phyloP scores from a whole-genome alignment of 2,329 filamentous ascomycete species.

The Fusarium brachygibbosum region DNA sequence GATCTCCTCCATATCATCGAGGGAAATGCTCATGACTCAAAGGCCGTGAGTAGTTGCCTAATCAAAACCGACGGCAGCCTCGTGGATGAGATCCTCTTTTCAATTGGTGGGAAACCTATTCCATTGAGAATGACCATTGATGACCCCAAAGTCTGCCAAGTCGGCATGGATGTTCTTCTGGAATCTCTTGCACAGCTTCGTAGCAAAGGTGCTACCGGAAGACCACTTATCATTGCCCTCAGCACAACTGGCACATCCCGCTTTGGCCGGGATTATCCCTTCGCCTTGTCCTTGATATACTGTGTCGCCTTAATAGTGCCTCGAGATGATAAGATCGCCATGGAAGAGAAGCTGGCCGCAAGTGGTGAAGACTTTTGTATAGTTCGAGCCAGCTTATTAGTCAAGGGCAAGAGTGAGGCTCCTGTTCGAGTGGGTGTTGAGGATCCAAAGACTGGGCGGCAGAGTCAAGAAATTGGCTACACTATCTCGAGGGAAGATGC shows the following conservation, averaged over 20 bases:
- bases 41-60: constrained; percentile 56
- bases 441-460: constrained; percentile 51
- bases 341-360: constrained; percentile 56
- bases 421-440: constrained; percentile 58
- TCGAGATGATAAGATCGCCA: constrained; percentile 63
- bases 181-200: constrained; percentile 54
- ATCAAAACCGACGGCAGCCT: constrained; percentile 48
- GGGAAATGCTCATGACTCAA: constrained; percentile 63
- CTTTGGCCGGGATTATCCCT: constrained; percentile 58
- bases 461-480: constrained; percentile 60
- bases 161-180: constrained; percentile 60
- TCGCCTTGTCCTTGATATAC: constrained; percentile 61
- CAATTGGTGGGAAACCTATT: constrained; percentile 59
- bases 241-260: constrained; percentile 58
- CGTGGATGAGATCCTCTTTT: constrained; percentile 62
- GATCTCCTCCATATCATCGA: constrained; percentile 61
- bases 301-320: constrained; percentile 56
- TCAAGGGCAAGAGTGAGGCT: constrained; percentile 47
- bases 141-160: constrained; percentile 64
- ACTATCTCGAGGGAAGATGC: constrained; percentile 62
- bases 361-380: constrained; percentile 55
- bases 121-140: constrained; percentile 55
- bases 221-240: constrained; percentile 54
- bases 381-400: constrained; percentile 56
- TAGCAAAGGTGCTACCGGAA: constrained; percentile 42